Evolutionary conservation across 2,329 filamentous ascomycete genomes (phyloP), one percentile per base, ranked within the genome.

Genomic region (Pyrenophora teres): DNA sequence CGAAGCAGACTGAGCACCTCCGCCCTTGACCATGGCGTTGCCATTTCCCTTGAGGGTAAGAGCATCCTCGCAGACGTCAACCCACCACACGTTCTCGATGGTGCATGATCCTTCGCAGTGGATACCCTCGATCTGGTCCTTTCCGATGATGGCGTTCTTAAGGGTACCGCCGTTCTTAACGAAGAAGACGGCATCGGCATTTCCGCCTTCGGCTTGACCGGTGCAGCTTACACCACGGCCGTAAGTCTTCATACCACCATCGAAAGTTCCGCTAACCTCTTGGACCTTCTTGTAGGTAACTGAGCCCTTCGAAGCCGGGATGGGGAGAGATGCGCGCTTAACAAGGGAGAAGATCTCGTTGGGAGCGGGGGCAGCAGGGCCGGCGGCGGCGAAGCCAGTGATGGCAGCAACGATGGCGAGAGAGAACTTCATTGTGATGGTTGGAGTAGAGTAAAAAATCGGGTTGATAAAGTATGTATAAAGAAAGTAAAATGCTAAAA

Each of bases 121-220:
- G 18, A 62, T 46, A 35, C 59, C 59, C 50, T 62, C 80, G 21
- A 77, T 74, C 63, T 81, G 77, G 55, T 77, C 75, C 42, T 74
- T 73, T 18, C 81, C 80, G 50, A 83, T 83, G 69, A 83, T 83
- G 68, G 77, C 80, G 64, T 83, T 83, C 63, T 76, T 77, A 36
- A 83, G 71, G 18, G 78, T 80, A 25, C 76, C 81, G 25, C 81
- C 81, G 43, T 76, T 71, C 64, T 78, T 73, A 45, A 83, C 71
- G 54, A 80, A 73, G 75, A 83, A 83, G 65, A 83, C 80, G 39
- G 81, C 78, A 44, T 80, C 79, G 0, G 68, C 54, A 50, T 76
- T 68, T 42, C 71, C 76, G 48, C 78, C 77, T 60, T 81, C 78
- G 8, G 61, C 62, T 46, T 80, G 76, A 15, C 68, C 74, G 16